Evolutionary conservation across 441 rosid genomes (phyloP).

Genomic region (Brassica hybrid): DNA sequence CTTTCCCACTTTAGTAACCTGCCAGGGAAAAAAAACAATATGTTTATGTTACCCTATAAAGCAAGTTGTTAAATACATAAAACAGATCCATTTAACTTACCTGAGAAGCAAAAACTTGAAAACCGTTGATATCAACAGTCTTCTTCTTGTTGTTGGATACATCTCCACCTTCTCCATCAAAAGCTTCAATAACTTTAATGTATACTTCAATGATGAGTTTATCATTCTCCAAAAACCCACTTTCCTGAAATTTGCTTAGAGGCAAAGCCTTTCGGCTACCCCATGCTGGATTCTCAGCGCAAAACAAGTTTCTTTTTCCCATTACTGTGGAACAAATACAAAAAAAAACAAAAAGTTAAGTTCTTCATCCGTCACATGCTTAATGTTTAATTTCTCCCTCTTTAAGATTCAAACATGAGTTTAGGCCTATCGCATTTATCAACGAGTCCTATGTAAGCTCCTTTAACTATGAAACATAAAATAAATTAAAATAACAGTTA

Average conservation of each 20-base stretch:
- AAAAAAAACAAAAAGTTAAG: not conserved
- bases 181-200: not conserved
- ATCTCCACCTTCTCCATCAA: not conserved
- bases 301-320: not conserved
- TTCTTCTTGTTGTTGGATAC: not conserved
- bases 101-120: not conserved
- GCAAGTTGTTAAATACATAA: not conserved
- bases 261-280: not conserved
- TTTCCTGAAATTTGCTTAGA: no score
- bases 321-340: not conserved
- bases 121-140: not conserved
- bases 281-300: not conserved
- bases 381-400: no score
- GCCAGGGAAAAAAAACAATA: not conserved
- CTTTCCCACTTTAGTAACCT: not conserved
- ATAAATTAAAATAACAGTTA: no score
- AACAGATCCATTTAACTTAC: not conserved
- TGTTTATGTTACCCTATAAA: not conserved
- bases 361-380: no score
- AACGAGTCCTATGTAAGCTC: no score
- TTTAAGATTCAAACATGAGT: no score
- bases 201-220: slow-evolving; percentile 26
- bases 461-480: no score
- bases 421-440: no score
- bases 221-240: slow-evolving; percentile 4